Evolutionary conservation across 2,329 filamentous ascomycete species (phyloP).

Genomic region (Thelonectria olida): DNA sequence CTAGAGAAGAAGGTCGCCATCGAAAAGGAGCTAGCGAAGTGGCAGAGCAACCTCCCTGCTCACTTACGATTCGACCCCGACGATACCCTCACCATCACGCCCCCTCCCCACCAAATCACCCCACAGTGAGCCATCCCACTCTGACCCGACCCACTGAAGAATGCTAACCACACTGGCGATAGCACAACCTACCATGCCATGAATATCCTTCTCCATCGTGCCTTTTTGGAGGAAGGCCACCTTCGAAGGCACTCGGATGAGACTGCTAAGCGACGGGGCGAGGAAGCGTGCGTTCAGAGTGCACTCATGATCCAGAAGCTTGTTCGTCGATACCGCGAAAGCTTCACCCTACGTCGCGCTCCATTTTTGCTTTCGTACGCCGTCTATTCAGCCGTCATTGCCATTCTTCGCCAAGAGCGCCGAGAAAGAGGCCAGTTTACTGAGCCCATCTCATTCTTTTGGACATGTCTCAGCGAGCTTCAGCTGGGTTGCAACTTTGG

Average conservation of each 20-base stretch:
- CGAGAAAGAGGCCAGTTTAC: slow-evolving; percentile 42
- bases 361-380: slow-evolving; percentile 54
- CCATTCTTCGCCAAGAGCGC: slow-evolving; percentile 44
- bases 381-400: slow-evolving; percentile 48
- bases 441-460: slow-evolving; percentile 49
- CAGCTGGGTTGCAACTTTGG: slow-evolving; percentile 49
- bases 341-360: slow-evolving; percentile 50
- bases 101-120: slow-evolving; percentile 42
- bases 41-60: slow-evolving; percentile 36
- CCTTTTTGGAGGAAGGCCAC: slow-evolving; percentile 50
- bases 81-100: slow-evolving; percentile 36
- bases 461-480: slow-evolving; percentile 47
- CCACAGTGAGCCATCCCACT: slow-evolving; percentile 37
- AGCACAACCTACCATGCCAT: slow-evolving; percentile 52
- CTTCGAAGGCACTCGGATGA: slow-evolving; percentile 41
- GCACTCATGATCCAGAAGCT: slow-evolving; percentile 49
- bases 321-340: slow-evolving; percentile 47
- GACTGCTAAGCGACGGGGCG: slow-evolving; percentile 35
- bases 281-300: slow-evolving; percentile 44
- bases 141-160: not conserved
- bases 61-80: slow-evolving; percentile 42
- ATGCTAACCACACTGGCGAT: slow-evolving; percentile 16
- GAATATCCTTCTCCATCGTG: slow-evolving; percentile 55
- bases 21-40: slow-evolving; percentile 39
- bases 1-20: slow-evolving; percentile 38